A percentile compares a stretch with the other conserved stretches of the same genome.
Conservation (phyloP, 139 green algal genomes). For the Haematococcus lacustris region DNA sequence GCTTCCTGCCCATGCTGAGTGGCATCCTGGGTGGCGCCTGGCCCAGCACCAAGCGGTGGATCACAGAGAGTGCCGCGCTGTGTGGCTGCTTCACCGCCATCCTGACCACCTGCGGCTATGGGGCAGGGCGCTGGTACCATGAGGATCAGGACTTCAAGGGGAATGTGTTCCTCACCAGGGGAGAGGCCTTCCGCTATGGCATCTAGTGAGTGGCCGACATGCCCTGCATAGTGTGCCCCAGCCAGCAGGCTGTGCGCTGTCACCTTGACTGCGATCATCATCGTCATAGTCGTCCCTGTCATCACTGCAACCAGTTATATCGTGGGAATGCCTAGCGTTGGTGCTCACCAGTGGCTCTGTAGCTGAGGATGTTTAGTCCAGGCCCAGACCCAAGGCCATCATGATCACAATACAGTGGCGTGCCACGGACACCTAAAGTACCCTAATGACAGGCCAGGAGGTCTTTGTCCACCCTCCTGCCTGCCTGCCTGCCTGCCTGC, state of each 20-base stretch:
- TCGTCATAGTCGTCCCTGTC: too few relatives aligned
- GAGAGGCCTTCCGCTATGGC: slow-evolving; percentile 11
- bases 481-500: neutral
- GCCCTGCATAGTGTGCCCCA: too few relatives aligned
- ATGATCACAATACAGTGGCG: too few relatives aligned
- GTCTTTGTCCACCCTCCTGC: neutral
- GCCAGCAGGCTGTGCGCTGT: too few relatives aligned
- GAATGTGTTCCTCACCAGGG: neutral
- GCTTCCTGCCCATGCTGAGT: slow-evolving; percentile 44
- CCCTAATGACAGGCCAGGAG: neutral
- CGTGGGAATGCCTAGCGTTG: neutral
- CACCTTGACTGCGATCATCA: too few relatives aligned
- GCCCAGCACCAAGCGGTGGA: slow-evolving; percentile 14
- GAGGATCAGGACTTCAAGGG: neutral
- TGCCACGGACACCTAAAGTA: too few relatives aligned
- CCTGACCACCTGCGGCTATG: slow-evolving; percentile 20
- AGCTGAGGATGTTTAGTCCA: neutral
- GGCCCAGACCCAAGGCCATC: neutral
- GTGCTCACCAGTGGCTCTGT: neutral
- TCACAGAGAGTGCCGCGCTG: slow-evolving; percentile 20
- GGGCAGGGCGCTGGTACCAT: slow-evolving; percentile 17
- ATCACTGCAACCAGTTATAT: too few relatives aligned
- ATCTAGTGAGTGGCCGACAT: slow-evolving; percentile 10
- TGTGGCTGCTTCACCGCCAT: slow-evolving; percentile 15
- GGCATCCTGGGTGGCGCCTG: slow-evolving; percentile 17